phyloP scores from a whole-genome alignment of 2,329 filamentous ascomycete genomes.

The Emydomyces testavorans region DNA sequence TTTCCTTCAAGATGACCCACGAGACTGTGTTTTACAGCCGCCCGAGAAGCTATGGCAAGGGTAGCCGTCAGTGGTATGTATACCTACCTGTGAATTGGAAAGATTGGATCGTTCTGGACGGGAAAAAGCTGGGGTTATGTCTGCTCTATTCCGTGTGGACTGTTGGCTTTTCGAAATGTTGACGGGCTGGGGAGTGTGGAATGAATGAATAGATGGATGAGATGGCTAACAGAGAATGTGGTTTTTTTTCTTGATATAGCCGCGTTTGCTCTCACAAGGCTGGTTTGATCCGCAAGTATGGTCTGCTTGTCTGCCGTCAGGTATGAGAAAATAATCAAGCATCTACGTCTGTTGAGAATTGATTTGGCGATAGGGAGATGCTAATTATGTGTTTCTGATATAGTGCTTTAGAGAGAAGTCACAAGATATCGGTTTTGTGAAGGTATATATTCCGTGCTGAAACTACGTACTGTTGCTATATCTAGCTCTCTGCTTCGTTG shows the following conservation, averaged over 20 bases:
- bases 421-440: conserved; percentile 56
- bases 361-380: neutral
- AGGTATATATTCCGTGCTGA: conserved; percentile 36
- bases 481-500: neutral
- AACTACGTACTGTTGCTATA: neutral
- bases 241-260: conserved; percentile 36
- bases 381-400: conserved; percentile 7
- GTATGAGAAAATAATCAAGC: conserved; percentile 1
- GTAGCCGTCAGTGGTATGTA: conserved; percentile 78
- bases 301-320: conserved; percentile 66
- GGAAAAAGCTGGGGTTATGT: neutral
- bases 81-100: conserved; percentile 21
- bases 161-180: conserved; percentile 12
- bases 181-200: conserved; percentile 14
- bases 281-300: conserved; percentile 99
- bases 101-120: conserved; percentile 8
- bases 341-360: neutral
- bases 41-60: conserved; percentile 95
- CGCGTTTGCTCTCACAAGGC: conserved; percentile 87
- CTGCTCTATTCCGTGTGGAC: neutral
- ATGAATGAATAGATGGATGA: neutral
- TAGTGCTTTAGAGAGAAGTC: conserved; percentile 61
- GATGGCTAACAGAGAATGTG: conserved; percentile 7
- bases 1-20: conserved; percentile 56
- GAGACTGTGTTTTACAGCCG: conserved; percentile 99